Percentiles rank a stretch among this genome's conserved stretches.
These are phyloP conservation scores for Abortiporus biennis DNA, from an alignment of 1,284 basidiomycete genomes.

Conservation along the genomic window DNA sequence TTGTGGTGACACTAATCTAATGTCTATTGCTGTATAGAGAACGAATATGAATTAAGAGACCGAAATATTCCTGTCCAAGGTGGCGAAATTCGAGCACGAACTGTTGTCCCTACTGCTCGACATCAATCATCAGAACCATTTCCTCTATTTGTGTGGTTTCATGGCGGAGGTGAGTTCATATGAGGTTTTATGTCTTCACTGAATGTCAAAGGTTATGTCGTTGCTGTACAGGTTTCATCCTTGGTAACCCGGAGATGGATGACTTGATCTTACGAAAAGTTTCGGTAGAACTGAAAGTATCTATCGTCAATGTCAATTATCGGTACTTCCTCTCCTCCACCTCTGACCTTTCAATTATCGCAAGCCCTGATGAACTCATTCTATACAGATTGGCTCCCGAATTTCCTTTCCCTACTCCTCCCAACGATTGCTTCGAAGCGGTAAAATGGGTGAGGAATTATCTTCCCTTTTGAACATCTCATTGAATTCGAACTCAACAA, in stretches of 20 bases:
- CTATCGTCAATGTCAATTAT: conserved; percentile 18
- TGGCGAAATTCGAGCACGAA: background rate
- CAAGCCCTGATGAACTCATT: too few relatives aligned
- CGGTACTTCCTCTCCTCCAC: conserved; percentile 4
- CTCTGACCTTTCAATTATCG: too few relatives aligned
- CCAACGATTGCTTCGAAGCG: conserved; percentile 7
- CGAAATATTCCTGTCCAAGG: conserved; percentile 8
- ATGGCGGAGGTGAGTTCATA: background rate
- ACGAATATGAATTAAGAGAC: conserved; percentile 5
- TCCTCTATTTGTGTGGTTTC: background rate
- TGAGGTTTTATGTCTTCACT: too few relatives aligned
- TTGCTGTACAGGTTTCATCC: conserved; percentile 1
- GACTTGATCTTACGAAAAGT: conserved; percentile 2
- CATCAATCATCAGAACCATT: background rate
- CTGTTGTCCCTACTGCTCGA: background rate
- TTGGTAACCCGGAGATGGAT: conserved; percentile 7
- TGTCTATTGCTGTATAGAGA: too few relatives aligned
- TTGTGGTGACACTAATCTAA: too few relatives aligned
- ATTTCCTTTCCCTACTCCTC: conserved; percentile 6
- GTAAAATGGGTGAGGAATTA: conserved; percentile 13
- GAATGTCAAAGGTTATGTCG: too few relatives aligned
- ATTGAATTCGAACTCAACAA: background rate
- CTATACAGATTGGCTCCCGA: conserved; percentile 10
- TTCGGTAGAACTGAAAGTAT: conserved; percentile 12
- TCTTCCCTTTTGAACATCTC: background rate